These are phyloP conservation scores for Suillus tomentosus DNA, from an alignment of 768 basidiomycete species.

Conservation along the genomic window DNA sequence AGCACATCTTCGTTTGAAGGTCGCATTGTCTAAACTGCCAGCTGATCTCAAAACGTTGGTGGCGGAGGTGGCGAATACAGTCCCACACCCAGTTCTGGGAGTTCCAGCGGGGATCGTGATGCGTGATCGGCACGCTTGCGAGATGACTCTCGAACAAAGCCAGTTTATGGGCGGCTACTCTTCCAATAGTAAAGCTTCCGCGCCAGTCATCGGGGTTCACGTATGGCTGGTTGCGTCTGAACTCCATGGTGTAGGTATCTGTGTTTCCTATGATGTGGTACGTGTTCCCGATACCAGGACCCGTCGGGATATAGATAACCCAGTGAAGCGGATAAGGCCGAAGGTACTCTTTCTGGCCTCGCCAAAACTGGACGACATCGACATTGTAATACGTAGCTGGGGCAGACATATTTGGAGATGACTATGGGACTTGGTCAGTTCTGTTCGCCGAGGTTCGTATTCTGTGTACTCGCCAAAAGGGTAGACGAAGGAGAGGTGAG, in stretches of 20 bases:
- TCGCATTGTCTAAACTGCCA: slow-evolving; percentile 18
- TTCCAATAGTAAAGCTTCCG: slow-evolving; percentile 25
- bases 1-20: slow-evolving; percentile 29
- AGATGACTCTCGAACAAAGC: slow-evolving; percentile 19
- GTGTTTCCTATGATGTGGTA: slow-evolving; percentile 30
- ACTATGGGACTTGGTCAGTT: background rate
- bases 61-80: slow-evolving; percentile 13
- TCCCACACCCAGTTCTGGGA: slow-evolving; percentile 33
- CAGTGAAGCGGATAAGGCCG: slow-evolving; percentile 26
- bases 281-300: slow-evolving; percentile 23
- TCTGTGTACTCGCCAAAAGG: background rate
- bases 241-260: slow-evolving; percentile 27
- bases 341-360: slow-evolving; percentile 19
- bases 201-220: slow-evolving; percentile 24
- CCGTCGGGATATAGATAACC: slow-evolving; percentile 32
- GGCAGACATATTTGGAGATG: slow-evolving; percentile 15
- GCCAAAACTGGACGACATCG: slow-evolving; percentile 35
- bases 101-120: slow-evolving; percentile 27
- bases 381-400: slow-evolving; percentile 24
- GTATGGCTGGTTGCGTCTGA: slow-evolving; percentile 12
- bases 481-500: background rate
- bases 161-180: slow-evolving; percentile 20
- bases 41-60: slow-evolving; percentile 20
- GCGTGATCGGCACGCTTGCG: slow-evolving; percentile 20
- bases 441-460: background rate